phyloP scores from a whole-genome alignment of 495 filamentous ascomycete genomes.

The Hypoxylon crocopeplum region DNA sequence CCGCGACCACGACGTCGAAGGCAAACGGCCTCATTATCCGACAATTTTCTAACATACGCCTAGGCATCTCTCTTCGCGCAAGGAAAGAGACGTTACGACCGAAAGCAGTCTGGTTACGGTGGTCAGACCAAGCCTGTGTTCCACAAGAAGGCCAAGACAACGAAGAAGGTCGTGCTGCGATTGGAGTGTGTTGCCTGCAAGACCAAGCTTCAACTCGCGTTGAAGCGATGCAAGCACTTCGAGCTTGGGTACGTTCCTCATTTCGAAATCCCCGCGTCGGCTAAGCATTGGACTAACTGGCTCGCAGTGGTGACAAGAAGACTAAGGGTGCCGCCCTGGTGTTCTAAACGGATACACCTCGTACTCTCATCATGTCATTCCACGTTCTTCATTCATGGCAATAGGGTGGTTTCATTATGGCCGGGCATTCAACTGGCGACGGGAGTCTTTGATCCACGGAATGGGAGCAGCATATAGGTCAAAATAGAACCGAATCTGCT shows the following conservation, averaged over 20 bases:
- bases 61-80: constrained; percentile 81
- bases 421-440: constrained; percentile 39
- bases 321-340: constrained; percentile 99
- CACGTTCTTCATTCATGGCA: constrained; percentile 38
- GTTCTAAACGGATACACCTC: constrained; percentile 70
- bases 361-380: constrained; percentile 30
- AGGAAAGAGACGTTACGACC: constrained; percentile 99
- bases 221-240: constrained; percentile 99
- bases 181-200: constrained; percentile 97
- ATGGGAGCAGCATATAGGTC: constrained; percentile 35
- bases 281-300: background rate
- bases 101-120: constrained; percentile 99
- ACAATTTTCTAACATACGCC: constrained; percentile 17
- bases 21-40: background rate
- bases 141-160: constrained; percentile 99
- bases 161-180: constrained; percentile 99
- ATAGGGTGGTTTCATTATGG: constrained; percentile 37
- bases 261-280: background rate
- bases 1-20: background rate
- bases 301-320: constrained; percentile 98
- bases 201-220: constrained; percentile 95
- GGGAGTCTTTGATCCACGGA: constrained; percentile 39
- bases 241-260: constrained; percentile 83
- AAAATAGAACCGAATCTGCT: constrained; percentile 36
- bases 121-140: constrained; percentile 91